Conservation (phyloP, 164 flowering plant genomes). For the Santalum album region DNA sequence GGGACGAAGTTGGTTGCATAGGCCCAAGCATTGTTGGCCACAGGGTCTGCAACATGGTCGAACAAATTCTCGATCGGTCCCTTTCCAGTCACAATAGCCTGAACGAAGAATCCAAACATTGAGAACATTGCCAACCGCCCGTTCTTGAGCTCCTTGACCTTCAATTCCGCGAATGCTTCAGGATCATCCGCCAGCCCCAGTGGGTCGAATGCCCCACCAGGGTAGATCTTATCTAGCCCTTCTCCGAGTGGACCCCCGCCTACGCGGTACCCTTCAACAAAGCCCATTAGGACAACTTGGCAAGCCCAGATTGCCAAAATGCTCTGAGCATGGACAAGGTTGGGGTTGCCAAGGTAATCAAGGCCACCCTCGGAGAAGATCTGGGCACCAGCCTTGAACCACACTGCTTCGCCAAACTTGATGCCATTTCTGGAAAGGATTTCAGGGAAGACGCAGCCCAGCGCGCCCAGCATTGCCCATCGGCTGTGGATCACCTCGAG, state of each 20-base stretch:
- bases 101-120: conserved; percentile 40
- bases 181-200: conserved; percentile 39
- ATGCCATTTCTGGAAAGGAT: conserved; percentile 33
- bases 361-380: conserved; percentile 43
- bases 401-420: conserved; percentile 40
- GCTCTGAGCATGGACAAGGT: conserved; percentile 40
- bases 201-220: conserved; percentile 44
- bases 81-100: conserved; percentile 41
- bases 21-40: conserved; percentile 41
- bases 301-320: conserved; percentile 32
- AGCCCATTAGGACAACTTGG: conserved; percentile 30
- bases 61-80: conserved; percentile 34
- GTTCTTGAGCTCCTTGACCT: conserved; percentile 51
- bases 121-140: conserved; percentile 46
- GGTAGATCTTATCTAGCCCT: conserved; percentile 33
- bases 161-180: conserved; percentile 40
- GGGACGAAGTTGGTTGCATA: conserved; percentile 32
- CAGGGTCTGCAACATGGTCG: conserved; percentile 36
- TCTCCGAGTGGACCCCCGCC: conserved; percentile 40
- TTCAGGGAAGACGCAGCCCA: conserved; percentile 41
- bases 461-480: conserved; percentile 49
- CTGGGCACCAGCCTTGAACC: conserved; percentile 47
- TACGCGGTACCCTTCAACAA: conserved; percentile 24
- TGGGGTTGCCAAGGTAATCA: conserved; percentile 39
- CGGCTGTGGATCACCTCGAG: conserved; percentile 40